These are phyloP conservation scores for Boletus patriciae DNA, from an alignment of 768 basidiomycete species.

Conservation along the genomic window DNA sequence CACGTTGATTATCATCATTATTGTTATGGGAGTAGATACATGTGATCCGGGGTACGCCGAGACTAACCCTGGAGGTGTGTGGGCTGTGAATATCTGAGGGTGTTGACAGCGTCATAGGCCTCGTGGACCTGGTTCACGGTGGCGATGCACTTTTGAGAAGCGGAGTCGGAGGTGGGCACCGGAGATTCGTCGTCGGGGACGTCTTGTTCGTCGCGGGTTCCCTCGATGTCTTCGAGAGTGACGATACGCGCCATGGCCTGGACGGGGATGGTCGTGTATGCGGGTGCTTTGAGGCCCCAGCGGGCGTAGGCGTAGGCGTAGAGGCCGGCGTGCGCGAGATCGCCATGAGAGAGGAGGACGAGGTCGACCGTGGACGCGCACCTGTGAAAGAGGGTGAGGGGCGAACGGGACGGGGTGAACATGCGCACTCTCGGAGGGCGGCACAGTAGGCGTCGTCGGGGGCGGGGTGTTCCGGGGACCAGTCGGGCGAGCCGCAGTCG, in stretches of 20 bases:
- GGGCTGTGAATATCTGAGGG: slow-evolving; percentile 92
- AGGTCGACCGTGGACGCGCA: slow-evolving; percentile 81
- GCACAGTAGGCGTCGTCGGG: slow-evolving; percentile 55
- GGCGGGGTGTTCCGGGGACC: slow-evolving; percentile 57
- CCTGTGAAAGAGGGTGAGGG: slow-evolving; percentile 41
- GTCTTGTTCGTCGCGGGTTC: slow-evolving; percentile 73
- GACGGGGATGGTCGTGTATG: slow-evolving; percentile 93
- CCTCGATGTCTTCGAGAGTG: slow-evolving; percentile 84
- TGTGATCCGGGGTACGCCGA: not conserved
- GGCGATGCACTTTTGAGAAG: slow-evolving; percentile 57
- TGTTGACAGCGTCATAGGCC: slow-evolving; percentile 89
- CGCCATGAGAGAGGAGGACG: slow-evolving; percentile 92
- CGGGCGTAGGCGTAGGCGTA: slow-evolving; percentile 88
- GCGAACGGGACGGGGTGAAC: not conserved
- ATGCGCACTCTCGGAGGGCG: slow-evolving; percentile 62
- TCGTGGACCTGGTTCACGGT: slow-evolving; percentile 85
- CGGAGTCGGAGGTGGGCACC: slow-evolving; percentile 19
- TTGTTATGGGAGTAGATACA: not conserved
- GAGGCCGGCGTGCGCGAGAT: slow-evolving; percentile 85
- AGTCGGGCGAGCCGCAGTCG: slow-evolving; percentile 92
- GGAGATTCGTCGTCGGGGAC: slow-evolving; percentile 37
- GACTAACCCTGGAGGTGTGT: slow-evolving; percentile 86
- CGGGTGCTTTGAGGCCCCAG: slow-evolving; percentile 86
- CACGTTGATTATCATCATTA: slow-evolving; percentile 1
- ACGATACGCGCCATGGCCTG: slow-evolving; percentile 95